Evolutionary conservation across 441 rosid species (phyloP), one percentile per base, ranked within the genome.

Genomic region (Eruca vesicaria): DNA sequence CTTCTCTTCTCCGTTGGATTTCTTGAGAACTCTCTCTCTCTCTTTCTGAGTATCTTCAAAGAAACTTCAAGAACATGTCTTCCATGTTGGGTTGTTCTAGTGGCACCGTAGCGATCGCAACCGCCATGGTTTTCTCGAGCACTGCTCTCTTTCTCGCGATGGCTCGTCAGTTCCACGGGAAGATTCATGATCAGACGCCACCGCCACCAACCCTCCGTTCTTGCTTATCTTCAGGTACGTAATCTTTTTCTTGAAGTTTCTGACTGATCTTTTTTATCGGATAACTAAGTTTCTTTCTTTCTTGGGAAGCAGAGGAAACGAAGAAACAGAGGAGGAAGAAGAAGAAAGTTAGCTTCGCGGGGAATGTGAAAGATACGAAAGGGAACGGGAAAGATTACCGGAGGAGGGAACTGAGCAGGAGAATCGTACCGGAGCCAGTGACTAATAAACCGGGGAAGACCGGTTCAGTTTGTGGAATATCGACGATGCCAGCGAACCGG

Each of bases 101-200:
- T 58, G 86, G 86, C 14, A 71, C 80, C 36, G 66, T 89, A 20
- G 90, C 86, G 9, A 68, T 93, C n/a, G 95, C 94, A 5, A 86
- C 98, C 1, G 94, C 96, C 76, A 89, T 93, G 91, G 88, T 85
- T 3, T 89, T 90, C 76, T 91, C 98, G 23, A 85, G 81, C 78
- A 89, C 98, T 5, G 80, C 87, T 16, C 74, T 90, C 33, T 85
- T 84, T 71, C 87, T 91, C 3, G 82, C 98, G 7, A 83, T 88
- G 64, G 81, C 90, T 50, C 84, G 86, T 73, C 85, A 82, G 2
- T 79, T 79, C 60, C 48, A 76, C 66, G 84, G 77, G 43, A 72
- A 52, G 48, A 32, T 33, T 36, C 76, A 41, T 36, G 61, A 72
- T 38, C 66, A 73, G 35, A 64, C 60, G 7, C 55, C 70, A 29